These are phyloP conservation scores for Dendrothele bispora DNA, from an alignment of 768 basidiomycete species.

Conservation along the genomic window DNA sequence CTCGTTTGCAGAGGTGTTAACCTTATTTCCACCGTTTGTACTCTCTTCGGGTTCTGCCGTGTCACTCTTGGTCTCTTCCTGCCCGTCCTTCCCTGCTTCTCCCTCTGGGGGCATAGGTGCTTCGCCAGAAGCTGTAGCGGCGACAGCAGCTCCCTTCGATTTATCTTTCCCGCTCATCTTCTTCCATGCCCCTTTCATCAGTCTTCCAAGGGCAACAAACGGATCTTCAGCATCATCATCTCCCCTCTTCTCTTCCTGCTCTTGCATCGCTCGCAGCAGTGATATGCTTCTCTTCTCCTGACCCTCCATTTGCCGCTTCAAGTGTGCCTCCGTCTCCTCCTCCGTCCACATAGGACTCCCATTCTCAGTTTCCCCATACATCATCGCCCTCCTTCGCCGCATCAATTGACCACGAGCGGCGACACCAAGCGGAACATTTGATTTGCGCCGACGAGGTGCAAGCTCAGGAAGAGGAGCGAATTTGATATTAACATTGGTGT, in stretches of 20 bases:
- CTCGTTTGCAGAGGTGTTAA: too few relatives aligned
- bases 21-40: too few relatives aligned
- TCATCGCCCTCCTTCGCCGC: slow-evolving; percentile 29
- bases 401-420: slow-evolving; percentile 47
- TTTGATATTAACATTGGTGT: slow-evolving; percentile 35
- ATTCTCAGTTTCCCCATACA: not conserved
- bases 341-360: slow-evolving; percentile 34
- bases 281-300: slow-evolving; percentile 15
- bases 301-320: slow-evolving; percentile 19
- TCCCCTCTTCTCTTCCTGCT: slow-evolving; percentile 20
- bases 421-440: slow-evolving; percentile 52
- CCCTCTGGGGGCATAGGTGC: too few relatives aligned
- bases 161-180: slow-evolving; percentile 42
- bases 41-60: too few relatives aligned
- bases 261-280: slow-evolving; percentile 17
- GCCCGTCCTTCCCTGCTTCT: too few relatives aligned
- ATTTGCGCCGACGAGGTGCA: slow-evolving; percentile 49
- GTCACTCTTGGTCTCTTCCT: too few relatives aligned
- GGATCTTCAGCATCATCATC: slow-evolving; percentile 44
- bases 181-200: slow-evolving; percentile 55
- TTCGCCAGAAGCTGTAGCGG: too few relatives aligned
- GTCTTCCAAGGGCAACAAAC: slow-evolving; percentile 45
- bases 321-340: slow-evolving; percentile 37
- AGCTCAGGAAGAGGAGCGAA: slow-evolving; percentile 62
- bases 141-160: too few relatives aligned